These are phyloP conservation scores for Teratosphaeria pseudoeucalypti DNA, from an alignment of 2,329 filamentous ascomycete species.

Conservation along the genomic window DNA sequence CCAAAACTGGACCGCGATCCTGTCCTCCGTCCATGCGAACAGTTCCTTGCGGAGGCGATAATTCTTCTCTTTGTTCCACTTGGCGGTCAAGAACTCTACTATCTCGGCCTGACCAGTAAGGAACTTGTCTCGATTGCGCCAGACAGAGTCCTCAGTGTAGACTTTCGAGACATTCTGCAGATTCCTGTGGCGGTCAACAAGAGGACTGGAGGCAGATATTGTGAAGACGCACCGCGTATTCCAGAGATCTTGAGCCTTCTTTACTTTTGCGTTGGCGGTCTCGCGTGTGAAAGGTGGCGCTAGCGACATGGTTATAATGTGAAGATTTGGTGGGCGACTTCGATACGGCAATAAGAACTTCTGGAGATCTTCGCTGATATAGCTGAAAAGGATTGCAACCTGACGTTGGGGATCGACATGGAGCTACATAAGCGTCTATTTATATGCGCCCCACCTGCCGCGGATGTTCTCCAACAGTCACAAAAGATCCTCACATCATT, in stretches of 20 bases:
- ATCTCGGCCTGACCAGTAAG: slow-evolving; percentile 59
- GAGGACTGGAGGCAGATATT: background rate
- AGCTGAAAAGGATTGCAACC: background rate
- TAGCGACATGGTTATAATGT: slow-evolving; percentile 29
- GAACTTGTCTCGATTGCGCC: slow-evolving; percentile 68
- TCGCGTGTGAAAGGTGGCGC: slow-evolving; percentile 66
- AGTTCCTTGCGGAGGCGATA: slow-evolving; percentile 75
- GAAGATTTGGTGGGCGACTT: background rate
- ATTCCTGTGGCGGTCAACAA: slow-evolving; percentile 37
- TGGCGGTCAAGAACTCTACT: slow-evolving; percentile 55
- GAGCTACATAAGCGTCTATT: background rate
- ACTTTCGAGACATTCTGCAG: slow-evolving; percentile 56
- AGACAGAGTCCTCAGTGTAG: slow-evolving; percentile 67
- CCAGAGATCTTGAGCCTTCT: slow-evolving; percentile 74
- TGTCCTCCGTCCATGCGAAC: slow-evolving; percentile 64
- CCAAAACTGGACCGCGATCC: slow-evolving; percentile 74
- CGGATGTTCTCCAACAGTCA: background rate
- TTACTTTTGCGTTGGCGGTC: slow-evolving; percentile 65
- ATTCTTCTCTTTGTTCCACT: slow-evolving; percentile 62
- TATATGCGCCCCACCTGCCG: background rate
- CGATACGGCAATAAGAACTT: background rate
- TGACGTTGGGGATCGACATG: background rate
- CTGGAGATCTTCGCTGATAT: background rate
- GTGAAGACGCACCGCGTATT: slow-evolving; percentile 53
- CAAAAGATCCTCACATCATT: background rate